Percentiles rank a stretch among this genome's conserved stretches.
Evolutionary conservation across 2,329 filamentous ascomycete species (phyloP).

Genomic region (Coniella lustricola): DNA sequence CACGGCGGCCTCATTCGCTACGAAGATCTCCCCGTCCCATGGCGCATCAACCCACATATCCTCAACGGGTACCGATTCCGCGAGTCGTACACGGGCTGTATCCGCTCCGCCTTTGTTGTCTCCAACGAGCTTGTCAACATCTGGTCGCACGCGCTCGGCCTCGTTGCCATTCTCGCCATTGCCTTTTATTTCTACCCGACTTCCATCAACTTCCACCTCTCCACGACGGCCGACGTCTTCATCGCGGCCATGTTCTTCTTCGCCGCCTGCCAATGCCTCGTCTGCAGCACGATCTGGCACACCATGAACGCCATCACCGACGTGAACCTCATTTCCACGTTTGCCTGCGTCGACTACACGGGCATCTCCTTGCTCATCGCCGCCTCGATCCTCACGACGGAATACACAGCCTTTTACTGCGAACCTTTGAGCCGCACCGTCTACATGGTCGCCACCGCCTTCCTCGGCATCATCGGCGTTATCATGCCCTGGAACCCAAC

Average conservation of each 20-base stretch:
- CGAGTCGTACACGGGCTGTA: conserved; percentile 82
- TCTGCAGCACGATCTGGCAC: conserved; percentile 96
- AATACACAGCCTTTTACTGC: conserved; percentile 98
- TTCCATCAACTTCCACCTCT: conserved; percentile 77
- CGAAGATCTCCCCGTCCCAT: conserved; percentile 82
- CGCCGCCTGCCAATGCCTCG: conserved; percentile 86
- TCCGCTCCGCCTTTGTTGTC: conserved; percentile 73
- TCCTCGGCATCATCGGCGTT: conserved; percentile 78
- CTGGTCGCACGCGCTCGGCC: conserved; percentile 87
- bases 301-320: conserved; percentile 97
- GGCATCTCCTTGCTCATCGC: conserved; percentile 93
- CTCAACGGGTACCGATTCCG: conserved; percentile 86
- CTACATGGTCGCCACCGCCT: conserved; percentile 76
- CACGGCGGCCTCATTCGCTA: conserved; percentile 68
- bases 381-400: conserved; percentile 93
- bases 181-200: conserved; percentile 96
- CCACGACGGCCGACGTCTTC: conserved; percentile 80
- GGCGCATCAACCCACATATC: conserved; percentile 94
- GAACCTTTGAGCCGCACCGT: conserved; percentile 79
- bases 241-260: conserved; percentile 95
- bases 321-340: conserved; percentile 81
- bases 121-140: conserved; percentile 97
- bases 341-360: conserved; percentile 97
- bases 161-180: conserved; percentile 79
- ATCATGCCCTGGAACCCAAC: conserved; percentile 93